phyloP scores from a whole-genome alignment of 352 stramenopile species.

The Phytophthora sp. region DNA sequence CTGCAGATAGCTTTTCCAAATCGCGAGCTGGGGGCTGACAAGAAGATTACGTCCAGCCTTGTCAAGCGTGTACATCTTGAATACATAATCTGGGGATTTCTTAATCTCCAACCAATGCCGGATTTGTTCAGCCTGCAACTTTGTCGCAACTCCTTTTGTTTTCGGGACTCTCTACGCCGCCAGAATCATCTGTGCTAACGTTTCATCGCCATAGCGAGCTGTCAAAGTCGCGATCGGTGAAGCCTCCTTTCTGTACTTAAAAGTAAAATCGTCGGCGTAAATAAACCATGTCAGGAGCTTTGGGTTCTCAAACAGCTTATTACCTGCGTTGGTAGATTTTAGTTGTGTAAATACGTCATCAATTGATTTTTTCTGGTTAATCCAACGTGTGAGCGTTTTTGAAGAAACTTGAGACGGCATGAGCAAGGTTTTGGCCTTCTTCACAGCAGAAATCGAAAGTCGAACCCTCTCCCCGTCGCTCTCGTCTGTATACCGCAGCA shows the following conservation, averaged over 20 bases:
- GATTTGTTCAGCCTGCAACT: background rate
- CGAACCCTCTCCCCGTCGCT: too few relatives aligned
- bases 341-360: background rate
- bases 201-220: background rate
- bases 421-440: background rate
- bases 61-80: background rate
- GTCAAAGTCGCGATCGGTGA: background rate
- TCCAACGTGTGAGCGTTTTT: background rate
- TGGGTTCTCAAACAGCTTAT: constrained; percentile 3
- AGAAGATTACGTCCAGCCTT: background rate
- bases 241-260: background rate
- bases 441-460: too few relatives aligned
- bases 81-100: background rate
- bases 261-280: background rate
- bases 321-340: background rate
- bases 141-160: too few relatives aligned
- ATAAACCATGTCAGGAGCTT: background rate
- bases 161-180: background rate
- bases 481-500: too few relatives aligned
- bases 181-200: background rate
- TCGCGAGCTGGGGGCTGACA: background rate
- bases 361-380: background rate
- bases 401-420: background rate
- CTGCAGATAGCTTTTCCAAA: too few relatives aligned
- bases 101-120: background rate